Base-by-base conservation (phyloP, 164 flowering plant genomes). In the Berberis thunbergii region DNA sequence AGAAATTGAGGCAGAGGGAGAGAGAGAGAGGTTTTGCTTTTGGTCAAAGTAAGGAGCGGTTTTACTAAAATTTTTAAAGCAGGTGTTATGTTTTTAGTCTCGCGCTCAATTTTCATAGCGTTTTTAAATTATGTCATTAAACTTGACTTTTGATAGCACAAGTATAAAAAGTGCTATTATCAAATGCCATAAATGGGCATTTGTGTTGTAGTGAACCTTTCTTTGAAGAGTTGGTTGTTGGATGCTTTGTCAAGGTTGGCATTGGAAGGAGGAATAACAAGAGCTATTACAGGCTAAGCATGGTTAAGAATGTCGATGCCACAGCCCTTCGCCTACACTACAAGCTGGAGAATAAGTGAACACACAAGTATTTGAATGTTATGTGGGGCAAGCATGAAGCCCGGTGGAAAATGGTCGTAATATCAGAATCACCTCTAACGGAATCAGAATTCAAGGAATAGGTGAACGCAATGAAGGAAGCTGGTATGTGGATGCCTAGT, bases 321-420 rank as follows among this genome's bases (percentile, higher is more conserved):
- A 61, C 96, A 8, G 96, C 89, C 39, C 88, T 96, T 49, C 79
- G 91, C 49, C 72, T 82, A 8, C 77, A 69, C 59, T 94, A 94
- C 75, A 86, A 84, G 74, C 77, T 94, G n/a, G 96, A 91, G 77
- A 84, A 84, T 63, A 88, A 79, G 63, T 83, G 74, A 62, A 94
- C 99, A 6, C 63, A 81, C 78, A 94, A 94, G 86, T 91, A 86
- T 66, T 74, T 94, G 67, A 87, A 91, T 73, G 83, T 83, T 65
- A 74, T 80, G 90, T 91, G 46, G 83, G 79, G 75, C 96, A 91
- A 65, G 82, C 81, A 93, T n/a, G 93, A 97, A 59, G 96, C 97
- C 6, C 75, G 96, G 78, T 94, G 99, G 97, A 96, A 94, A 77
- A 94, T 94, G 99, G 96, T 91, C 45, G 81, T 85, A 87, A 74